Conservation (phyloP, 2,329 filamentous ascomycete species). For the Stachybotrys chartarum region DNA sequence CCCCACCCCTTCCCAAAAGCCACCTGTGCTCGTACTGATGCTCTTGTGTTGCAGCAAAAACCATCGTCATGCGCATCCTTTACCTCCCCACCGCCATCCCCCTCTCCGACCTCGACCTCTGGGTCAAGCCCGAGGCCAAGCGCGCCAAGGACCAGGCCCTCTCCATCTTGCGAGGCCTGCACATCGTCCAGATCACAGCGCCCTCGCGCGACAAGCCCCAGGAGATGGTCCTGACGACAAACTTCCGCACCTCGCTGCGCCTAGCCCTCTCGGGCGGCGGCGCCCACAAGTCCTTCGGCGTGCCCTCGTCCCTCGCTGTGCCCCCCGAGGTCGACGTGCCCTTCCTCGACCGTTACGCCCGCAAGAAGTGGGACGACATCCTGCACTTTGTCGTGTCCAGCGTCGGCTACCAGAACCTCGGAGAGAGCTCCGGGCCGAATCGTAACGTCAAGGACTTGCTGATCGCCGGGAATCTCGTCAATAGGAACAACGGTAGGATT, state of each 20-base stretch:
- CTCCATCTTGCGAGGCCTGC: constrained; percentile 73
- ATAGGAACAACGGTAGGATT: constrained; percentile 57
- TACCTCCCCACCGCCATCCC: constrained; percentile 80
- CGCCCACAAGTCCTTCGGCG: constrained; percentile 80
- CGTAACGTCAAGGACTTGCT: constrained; percentile 79
- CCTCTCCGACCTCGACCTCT: constrained; percentile 73
- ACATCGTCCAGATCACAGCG: constrained; percentile 67
- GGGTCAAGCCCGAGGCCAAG: constrained; percentile 64
- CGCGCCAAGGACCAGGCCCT: constrained; percentile 69
- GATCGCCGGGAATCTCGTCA: constrained; percentile 72
- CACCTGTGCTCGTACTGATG: no score
- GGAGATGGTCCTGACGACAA: constrained; percentile 69
- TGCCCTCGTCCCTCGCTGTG: constrained; percentile 62
- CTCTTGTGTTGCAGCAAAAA: constrained; percentile 59
- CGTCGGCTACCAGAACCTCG: constrained; percentile 46
- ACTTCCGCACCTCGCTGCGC: constrained; percentile 77
- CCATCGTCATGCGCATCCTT: constrained; percentile 89
- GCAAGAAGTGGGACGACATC: constrained; percentile 90
- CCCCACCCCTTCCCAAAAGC: no score
- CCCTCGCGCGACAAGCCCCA: constrained; percentile 56
- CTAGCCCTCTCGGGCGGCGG: constrained; percentile 84
- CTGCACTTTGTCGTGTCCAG: constrained; percentile 89
- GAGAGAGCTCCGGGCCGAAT: constrained; percentile 50
- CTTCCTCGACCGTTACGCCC: constrained; percentile 79
- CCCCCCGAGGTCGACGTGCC: constrained; percentile 58